Evolutionary conservation across 345 rosid species (phyloP).

Genomic region (Aegle marmelos): DNA sequence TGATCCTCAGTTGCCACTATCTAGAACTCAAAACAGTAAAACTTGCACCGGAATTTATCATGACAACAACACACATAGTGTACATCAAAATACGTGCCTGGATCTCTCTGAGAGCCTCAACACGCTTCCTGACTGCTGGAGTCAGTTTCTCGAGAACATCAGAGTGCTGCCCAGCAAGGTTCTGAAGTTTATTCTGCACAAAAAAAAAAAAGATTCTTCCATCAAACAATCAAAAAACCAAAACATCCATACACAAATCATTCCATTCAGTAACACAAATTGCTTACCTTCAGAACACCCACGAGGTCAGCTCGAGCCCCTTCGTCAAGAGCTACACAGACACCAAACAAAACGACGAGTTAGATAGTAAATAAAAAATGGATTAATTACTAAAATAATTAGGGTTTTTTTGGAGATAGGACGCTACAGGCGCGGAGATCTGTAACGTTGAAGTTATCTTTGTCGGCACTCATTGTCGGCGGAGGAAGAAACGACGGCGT

Average conservation of each 20-base stretch:
- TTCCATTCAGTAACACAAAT: not conserved
- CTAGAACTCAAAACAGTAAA: not conserved
- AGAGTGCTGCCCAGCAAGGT: constrained; percentile 71
- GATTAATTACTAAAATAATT: not conserved
- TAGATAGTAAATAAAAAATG: not conserved
- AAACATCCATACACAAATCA: not conserved
- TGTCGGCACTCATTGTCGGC: constrained; percentile 62
- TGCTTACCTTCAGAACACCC: constrained; percentile 71
- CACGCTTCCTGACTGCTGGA: constrained; percentile 77
- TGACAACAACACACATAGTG: not conserved
- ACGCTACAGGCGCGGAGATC: constrained; percentile 69
- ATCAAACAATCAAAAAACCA: constrained; percentile 1
- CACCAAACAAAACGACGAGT: not conserved
- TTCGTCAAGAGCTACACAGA: constrained; percentile 56
- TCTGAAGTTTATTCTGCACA: constrained; percentile 74
- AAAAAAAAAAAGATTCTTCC: not conserved
- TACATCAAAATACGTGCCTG: constrained; percentile 45
- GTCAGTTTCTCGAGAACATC: constrained; percentile 67
- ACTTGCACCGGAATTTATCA: too few relatives aligned
- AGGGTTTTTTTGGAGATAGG: not conserved
- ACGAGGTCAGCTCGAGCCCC: constrained; percentile 78
- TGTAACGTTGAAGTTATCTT: constrained; percentile 55
- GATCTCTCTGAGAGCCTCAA: constrained; percentile 82
- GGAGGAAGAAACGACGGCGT: constrained; percentile 9
- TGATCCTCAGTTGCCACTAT: not conserved